Base-by-base conservation (phyloP, 495 filamentous ascomycete species). In the Aspergillus avenaceus region DNA sequence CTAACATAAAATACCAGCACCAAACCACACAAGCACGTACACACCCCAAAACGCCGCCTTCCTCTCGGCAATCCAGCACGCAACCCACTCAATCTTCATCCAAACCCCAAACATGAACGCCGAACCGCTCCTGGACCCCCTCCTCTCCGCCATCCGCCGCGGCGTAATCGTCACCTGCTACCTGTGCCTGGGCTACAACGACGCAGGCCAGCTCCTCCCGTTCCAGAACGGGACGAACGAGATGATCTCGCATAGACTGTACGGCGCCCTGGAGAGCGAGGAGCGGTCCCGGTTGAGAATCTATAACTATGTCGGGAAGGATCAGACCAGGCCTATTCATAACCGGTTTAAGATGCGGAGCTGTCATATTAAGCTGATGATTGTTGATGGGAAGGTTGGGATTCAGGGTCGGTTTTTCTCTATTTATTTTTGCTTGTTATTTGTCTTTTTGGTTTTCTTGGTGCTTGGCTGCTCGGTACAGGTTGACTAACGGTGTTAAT, bases 81-180 rank as follows among this genome's bases (percentile, higher is more conserved):
- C 86, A 1, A 63, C 71, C 25, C 60, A 63, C 16, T 73, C 63
- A 13, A 75, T 90, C 13, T 87, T 90, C 62, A 87, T 90, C 49
- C 85, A 90, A 56, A 82, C 85, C 0, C 87, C 87, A 0, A 84
- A 85, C 29, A 76, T 91, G 41, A 91, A 91, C 58, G 85, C 87
- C 9, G 78, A 77, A 47, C 81, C 84, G 0, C 72, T 88, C 0
- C 48, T 86, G 1, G 77, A 84, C 1, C 81, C 83, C 3, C 67
- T 90, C 19, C 49, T 75, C 1, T 75, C 77, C 16, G 86, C 87
- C 1, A 77, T 81, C n/a, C 74, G 80, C 43, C 74, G 85, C 13
- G 85, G 85, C 12, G 68, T 89, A 2, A 66, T 79, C 9, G 82
- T 90, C 2, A 79, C 77, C 2, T 84, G 76, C 58, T 90, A 88